phyloP scores from a whole-genome alignment of 2,329 filamentous ascomycete genomes.

The Triangularia verruculosa region DNA sequence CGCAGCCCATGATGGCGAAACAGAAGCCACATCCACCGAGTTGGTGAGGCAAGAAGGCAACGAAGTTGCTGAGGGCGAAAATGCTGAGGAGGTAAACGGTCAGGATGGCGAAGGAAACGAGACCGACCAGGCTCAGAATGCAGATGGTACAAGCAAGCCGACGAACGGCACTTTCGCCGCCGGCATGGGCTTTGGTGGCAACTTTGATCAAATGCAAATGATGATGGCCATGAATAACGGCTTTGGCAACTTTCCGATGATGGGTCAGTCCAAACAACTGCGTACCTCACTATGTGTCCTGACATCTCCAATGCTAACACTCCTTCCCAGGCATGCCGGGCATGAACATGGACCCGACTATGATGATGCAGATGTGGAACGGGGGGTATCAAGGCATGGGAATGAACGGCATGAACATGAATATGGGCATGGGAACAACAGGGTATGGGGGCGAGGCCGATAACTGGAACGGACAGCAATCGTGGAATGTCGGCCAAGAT shows the following conservation, averaged over 20 bases:
- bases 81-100: constrained; percentile 29
- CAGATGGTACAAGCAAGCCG: constrained; percentile 31
- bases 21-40: constrained; percentile 13
- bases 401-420: constrained; percentile 71
- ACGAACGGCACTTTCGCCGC: constrained; percentile 52
- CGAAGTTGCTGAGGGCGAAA: constrained; percentile 27
- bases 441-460: constrained; percentile 68
- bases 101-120: constrained; percentile 33
- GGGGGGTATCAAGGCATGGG: constrained; percentile 76
- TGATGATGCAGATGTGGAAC: constrained; percentile 72
- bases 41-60: constrained; percentile 18
- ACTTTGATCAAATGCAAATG: constrained; percentile 76
- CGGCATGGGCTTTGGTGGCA: constrained; percentile 60
- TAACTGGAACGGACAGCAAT: constrained; percentile 78
- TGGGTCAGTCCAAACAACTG: constrained; percentile 63
- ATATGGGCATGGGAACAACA: constrained; percentile 66
- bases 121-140: constrained; percentile 31
- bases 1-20: constrained; percentile 7
- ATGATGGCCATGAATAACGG: constrained; percentile 73
- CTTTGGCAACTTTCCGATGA: constrained; percentile 68
- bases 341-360: constrained; percentile 81
- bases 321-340: constrained; percentile 64
- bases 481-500: constrained; percentile 83
- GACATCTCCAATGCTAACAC: constrained; percentile 17
- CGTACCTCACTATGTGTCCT: background rate